Percentiles rank a stretch among this genome's conserved stretches.
phyloP scores from a whole-genome alignment of 345 rosid genomes.

The Hibiscus syriacus region DNA sequence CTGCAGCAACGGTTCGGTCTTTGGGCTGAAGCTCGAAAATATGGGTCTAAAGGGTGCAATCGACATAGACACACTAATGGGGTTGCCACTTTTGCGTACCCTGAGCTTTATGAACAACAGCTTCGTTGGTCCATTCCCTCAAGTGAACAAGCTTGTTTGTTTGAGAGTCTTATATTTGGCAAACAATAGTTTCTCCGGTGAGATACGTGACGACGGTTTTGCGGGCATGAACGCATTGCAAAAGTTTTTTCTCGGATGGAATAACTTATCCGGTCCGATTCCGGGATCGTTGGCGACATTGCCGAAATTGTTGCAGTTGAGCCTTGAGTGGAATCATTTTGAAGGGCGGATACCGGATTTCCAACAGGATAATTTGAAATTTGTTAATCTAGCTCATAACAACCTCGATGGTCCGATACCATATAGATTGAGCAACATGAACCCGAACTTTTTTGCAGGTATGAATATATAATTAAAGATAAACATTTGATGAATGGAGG shows the following conservation, averaged over 20 bases:
- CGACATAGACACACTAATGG: conserved; percentile 32
- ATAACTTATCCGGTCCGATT: conserved; percentile 42
- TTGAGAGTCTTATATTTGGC: conserved; percentile 50
- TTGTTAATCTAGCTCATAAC: conserved; percentile 4
- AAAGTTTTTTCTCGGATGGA: conserved; percentile 46
- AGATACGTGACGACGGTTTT: conserved; percentile 35
- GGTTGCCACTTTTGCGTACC: conserved; percentile 30
- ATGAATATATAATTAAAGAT: background rate
- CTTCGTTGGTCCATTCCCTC: conserved; percentile 55
- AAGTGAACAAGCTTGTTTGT: conserved; percentile 24
- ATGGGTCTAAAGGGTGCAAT: conserved; percentile 50
- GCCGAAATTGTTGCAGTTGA: conserved; percentile 36
- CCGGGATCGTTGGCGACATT: conserved; percentile 44
- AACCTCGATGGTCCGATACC: conserved; percentile 6
- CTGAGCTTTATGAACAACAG: conserved; percentile 54
- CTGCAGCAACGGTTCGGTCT: conserved; percentile 32
- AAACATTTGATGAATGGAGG: too few relatives aligned
- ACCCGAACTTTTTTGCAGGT: conserved; percentile 2
- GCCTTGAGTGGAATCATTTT: conserved; percentile 49
- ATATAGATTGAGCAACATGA: background rate
- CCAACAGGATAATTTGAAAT: background rate
- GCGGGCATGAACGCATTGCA: conserved; percentile 39
- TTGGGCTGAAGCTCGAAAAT: conserved; percentile 40
- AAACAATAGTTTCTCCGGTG: conserved; percentile 46
- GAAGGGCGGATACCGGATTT: conserved; percentile 42